phyloP scores from a whole-genome alignment of 441 rosid species.

The Aleurites moluccanus region DNA sequence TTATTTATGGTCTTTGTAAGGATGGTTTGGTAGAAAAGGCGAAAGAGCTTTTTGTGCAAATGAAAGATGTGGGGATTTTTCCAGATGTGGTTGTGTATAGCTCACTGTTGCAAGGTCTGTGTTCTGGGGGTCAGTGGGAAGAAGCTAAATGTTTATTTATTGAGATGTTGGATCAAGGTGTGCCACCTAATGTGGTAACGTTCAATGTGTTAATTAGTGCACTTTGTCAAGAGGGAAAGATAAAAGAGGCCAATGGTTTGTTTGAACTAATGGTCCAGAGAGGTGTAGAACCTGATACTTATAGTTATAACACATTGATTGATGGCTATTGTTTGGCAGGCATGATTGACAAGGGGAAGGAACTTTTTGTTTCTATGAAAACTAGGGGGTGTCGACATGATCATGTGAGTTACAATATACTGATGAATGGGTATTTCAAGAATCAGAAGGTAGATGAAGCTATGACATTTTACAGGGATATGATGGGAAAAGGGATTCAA shows the following conservation, averaged over 20 bases:
- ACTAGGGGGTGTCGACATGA: slow-evolving; percentile 25
- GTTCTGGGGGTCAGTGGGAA: slow-evolving; percentile 15
- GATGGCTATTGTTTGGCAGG: slow-evolving; percentile 29
- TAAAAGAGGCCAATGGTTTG: slow-evolving; percentile 22
- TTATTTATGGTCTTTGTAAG: slow-evolving; percentile 25
- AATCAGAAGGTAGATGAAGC: slow-evolving; percentile 28
- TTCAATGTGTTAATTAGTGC: slow-evolving; percentile 23
- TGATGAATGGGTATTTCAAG: slow-evolving; percentile 35
- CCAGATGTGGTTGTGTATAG: slow-evolving; percentile 19
- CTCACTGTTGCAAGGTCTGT: slow-evolving; percentile 27
- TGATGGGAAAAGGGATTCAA: slow-evolving; percentile 24
- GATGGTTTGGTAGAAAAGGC: not conserved
- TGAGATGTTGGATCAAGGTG: slow-evolving; percentile 27
- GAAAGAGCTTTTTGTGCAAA: too few relatives aligned
- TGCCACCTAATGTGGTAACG: slow-evolving; percentile 26
- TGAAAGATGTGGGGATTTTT: not conserved
- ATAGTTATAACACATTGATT: slow-evolving; percentile 25
- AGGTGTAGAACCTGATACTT: slow-evolving; percentile 14
- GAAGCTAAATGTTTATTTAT: slow-evolving; percentile 21
- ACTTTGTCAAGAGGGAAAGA: slow-evolving; percentile 26
- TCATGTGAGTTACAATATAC: slow-evolving; percentile 27
- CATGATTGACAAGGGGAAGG: slow-evolving; percentile 21
- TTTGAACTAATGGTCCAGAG: slow-evolving; percentile 23
- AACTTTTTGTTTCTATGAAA: slow-evolving; percentile 17
- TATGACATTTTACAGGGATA: slow-evolving; percentile 21